Evolutionary conservation across 2,329 filamentous ascomycete species (phyloP), one percentile per base, ranked within the genome.

Genomic region (Westerdykella aurantiaca): DNA sequence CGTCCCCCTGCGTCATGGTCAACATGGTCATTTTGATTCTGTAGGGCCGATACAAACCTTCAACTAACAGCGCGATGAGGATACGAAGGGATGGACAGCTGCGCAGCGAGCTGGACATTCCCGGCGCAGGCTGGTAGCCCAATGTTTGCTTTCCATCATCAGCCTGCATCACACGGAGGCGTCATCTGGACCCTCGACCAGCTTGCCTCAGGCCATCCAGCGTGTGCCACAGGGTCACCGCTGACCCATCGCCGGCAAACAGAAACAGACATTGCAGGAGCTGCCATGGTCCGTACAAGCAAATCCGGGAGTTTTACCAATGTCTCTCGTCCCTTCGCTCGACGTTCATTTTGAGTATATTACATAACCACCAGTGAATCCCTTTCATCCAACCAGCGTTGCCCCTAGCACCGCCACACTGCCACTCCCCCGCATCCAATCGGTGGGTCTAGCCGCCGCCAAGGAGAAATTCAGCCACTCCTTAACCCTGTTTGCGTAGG

Each of bases 111-210:
- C 37, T 39, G 42, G 39, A 21, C 17, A 13, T 17, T 31, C 34
- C 38, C 14, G 38, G 6, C 31, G 42, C 44, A 51, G 38, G 37
- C 38, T 25, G 5, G 23, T 5, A 10, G 10, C 23, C 23, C n/a
- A n/a, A 21, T 31, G 16, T 3, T n/a, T 14, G 12, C 29, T n/a
- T n/a, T 35, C n/a, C 40, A 37, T 42, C 51, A 25, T 25, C 23
- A 45, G 46, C 51, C 33, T n/a, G 6, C 37, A 35, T 44, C 42
- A 44, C 42, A 39, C 37, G 42, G 34, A 21, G 37, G 35, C 37
- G 42, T 44, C 41, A 43, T 37, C 34, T 38, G 41, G 34, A 29
- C 41, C 5, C 13, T 17, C 6, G 13, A 5, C 23, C 5, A 25
- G 23, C 23, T 25, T 25, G 23, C 23, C 23, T 25, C 23, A 25